Evolutionary conservation across 257 asterid species (phyloP).

Genomic region (Scutellaria galericulata): DNA sequence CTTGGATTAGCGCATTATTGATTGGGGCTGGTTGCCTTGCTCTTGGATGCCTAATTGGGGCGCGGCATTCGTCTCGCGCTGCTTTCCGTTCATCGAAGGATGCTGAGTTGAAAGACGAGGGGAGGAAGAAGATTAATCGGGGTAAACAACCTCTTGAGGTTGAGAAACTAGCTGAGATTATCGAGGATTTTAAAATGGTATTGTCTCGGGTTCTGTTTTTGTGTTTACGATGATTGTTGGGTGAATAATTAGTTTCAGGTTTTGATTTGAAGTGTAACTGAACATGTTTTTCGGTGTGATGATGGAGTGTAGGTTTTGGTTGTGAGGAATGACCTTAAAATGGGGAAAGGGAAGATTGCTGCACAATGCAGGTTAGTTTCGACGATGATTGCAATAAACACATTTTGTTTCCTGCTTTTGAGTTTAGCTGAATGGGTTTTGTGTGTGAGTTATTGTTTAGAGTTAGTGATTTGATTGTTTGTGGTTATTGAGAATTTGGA

Average conservation of each 20-base stretch:
- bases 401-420: not conserved
- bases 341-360: slow-evolving; percentile 99
- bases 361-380: slow-evolving; percentile 92
- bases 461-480: not conserved
- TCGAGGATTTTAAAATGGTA: slow-evolving; percentile 95
- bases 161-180: slow-evolving; percentile 85
- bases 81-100: slow-evolving; percentile 40
- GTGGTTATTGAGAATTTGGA: not conserved
- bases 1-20: slow-evolving; percentile 73
- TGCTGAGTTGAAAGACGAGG: slow-evolving; percentile 41
- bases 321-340: slow-evolving; percentile 94
- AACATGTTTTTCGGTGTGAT: slow-evolving; percentile 22
- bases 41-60: slow-evolving; percentile 74
- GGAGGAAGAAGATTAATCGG: slow-evolving; percentile 47
- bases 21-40: slow-evolving; percentile 87
- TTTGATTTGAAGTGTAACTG: slow-evolving; percentile 22
- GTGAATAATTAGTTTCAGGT: not conserved
- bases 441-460: slow-evolving; percentile 1
- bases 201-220: slow-evolving; percentile 12
- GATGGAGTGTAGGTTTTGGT: slow-evolving; percentile 79
- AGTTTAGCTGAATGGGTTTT: slow-evolving; percentile 3
- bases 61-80: slow-evolving; percentile 48
- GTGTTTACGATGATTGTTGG: slow-evolving; percentile 6
- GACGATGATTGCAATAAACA: slow-evolving; percentile 1
- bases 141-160: slow-evolving; percentile 65